Evolutionary conservation across 345 rosid genomes (phyloP).

Genomic region (Eucalyptus cloeziana): DNA sequence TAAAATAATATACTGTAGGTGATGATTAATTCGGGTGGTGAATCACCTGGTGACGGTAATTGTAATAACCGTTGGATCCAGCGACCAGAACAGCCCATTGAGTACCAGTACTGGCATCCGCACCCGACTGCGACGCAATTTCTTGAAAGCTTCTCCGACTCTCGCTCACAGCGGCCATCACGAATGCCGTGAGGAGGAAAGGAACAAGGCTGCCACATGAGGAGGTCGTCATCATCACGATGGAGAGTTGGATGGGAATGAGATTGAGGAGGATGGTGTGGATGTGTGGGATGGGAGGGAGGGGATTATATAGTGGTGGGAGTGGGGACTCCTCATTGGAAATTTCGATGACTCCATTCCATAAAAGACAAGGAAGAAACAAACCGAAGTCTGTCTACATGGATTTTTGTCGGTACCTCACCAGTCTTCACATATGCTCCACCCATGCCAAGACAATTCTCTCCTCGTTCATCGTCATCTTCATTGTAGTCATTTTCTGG

Average conservation of each 20-base stretch:
- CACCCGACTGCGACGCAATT: not conserved
- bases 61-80: slow-evolving; percentile 32
- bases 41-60: slow-evolving; percentile 73
- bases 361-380: not conserved
- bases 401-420: not conserved
- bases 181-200: not conserved
- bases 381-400: not conserved
- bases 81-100: slow-evolving; percentile 73
- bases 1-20: not conserved
- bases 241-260: not conserved
- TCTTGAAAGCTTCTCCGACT: not conserved
- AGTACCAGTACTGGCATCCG: slow-evolving; percentile 1
- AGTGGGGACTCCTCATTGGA: not conserved
- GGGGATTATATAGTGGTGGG: not conserved
- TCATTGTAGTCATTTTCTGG: not conserved
- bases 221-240: not conserved
- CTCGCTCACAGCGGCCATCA: not conserved
- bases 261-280: not conserved
- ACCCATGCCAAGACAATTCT: not conserved
- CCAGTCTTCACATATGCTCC: not conserved
- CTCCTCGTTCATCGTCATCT: not conserved
- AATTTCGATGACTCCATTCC: not conserved
- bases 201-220: not conserved
- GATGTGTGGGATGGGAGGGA: not conserved
- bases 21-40: not conserved